phyloP scores from a whole-genome alignment of 495 filamentous ascomycete species.

The Penicillium nucicola region DNA sequence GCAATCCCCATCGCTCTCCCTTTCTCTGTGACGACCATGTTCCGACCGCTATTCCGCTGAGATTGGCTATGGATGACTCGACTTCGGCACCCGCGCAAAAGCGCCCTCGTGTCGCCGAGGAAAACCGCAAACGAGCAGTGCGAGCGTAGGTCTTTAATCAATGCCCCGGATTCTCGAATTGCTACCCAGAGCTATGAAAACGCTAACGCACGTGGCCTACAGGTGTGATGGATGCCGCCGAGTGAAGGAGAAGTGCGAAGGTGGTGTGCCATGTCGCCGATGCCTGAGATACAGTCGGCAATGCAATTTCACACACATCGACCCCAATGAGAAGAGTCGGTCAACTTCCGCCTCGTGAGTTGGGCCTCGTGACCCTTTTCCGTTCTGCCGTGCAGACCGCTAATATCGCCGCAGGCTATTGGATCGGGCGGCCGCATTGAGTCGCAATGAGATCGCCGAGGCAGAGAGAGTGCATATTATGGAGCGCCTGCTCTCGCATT shows the following conservation, averaged over 20 bases:
- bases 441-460: slow-evolving; percentile 42
- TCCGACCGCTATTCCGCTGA: slow-evolving; percentile 21
- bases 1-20: neutral
- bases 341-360: slow-evolving; percentile 40
- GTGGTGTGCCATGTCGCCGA: slow-evolving; percentile 48
- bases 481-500: slow-evolving; percentile 42
- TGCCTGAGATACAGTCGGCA: slow-evolving; percentile 47
- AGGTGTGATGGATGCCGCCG: slow-evolving; percentile 49
- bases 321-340: slow-evolving; percentile 35
- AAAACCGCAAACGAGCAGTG: slow-evolving; percentile 48
- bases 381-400: neutral
- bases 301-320: slow-evolving; percentile 47
- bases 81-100: slow-evolving; percentile 31
- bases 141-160: slow-evolving; percentile 32
- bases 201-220: slow-evolving; percentile 10
- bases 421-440: slow-evolving; percentile 34
- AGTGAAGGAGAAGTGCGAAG: slow-evolving; percentile 52
- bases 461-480: slow-evolving; percentile 43
- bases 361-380: neutral
- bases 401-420: slow-evolving; percentile 23
- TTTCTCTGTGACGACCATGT: slow-evolving; percentile 23
- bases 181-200: neutral
- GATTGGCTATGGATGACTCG: slow-evolving; percentile 25
- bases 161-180: neutral
- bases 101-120: slow-evolving; percentile 46